Conservation (phyloP, 2,329 filamentous ascomycete species). For the Colletotrichum sp. region DNA sequence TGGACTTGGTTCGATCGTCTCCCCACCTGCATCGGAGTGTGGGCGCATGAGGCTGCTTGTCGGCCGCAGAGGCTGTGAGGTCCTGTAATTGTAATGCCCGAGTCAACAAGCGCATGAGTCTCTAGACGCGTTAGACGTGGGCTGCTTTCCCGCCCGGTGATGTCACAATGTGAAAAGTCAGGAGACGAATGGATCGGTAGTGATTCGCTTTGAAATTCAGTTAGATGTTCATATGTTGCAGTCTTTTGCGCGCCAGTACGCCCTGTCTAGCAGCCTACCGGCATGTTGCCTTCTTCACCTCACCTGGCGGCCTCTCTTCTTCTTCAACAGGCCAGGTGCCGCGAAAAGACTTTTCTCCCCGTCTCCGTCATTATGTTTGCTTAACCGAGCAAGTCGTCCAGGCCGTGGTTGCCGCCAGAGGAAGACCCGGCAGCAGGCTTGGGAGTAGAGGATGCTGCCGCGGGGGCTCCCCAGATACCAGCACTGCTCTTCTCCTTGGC, state of each 20-base stretch:
- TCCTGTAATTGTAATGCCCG: not conserved
- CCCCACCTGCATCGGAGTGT: not conserved
- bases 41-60: not conserved
- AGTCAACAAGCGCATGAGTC: not conserved
- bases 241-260: slow-evolving; percentile 47
- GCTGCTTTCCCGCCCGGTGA: not conserved
- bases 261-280: slow-evolving; percentile 43
- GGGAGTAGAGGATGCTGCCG: slow-evolving; percentile 38
- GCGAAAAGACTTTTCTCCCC: not conserved
- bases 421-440: slow-evolving; percentile 29
- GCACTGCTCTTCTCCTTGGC: slow-evolving; percentile 98
- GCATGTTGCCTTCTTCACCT: slow-evolving; percentile 22
- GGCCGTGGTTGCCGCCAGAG: slow-evolving; percentile 33
- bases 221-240: slow-evolving; percentile 25
- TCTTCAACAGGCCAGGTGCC: slow-evolving; percentile 4
- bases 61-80: slow-evolving; percentile 5
- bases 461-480: slow-evolving; percentile 86
- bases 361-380: not conserved
- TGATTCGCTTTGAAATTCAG: slow-evolving; percentile 12
- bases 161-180: not conserved
- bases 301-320: not conserved
- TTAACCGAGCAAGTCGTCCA: slow-evolving; percentile 56
- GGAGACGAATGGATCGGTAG: not conserved
- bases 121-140: not conserved
- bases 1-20: not conserved